Base-by-base conservation (phyloP, 2,329 filamentous ascomycete species). In the Phialophora verrucosa region DNA sequence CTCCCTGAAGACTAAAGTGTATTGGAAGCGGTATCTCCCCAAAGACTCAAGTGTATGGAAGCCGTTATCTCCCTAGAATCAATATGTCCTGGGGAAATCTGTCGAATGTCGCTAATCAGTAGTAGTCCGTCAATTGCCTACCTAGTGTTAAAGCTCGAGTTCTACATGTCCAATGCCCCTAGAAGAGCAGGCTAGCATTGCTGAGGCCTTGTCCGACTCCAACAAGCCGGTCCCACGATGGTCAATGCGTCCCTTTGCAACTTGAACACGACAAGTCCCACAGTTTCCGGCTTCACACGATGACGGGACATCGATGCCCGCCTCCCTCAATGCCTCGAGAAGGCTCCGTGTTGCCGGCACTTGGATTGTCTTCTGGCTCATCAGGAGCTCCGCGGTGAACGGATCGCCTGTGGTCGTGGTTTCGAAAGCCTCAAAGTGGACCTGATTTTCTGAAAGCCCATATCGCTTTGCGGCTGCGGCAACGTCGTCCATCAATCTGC, bases 101-200 rank as follows among this genome's bases (percentile, higher is more conserved):
- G 35, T 38, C 11, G 35, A 38, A 11, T 38, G 35, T 38, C 6
- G 35, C 11, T 38, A 38, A 11, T 38, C 35, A 38, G 35, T 14
- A 38, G 35, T 38, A 38, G 35, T 38, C 35, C 12, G 35, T 38
- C 35, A 14, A 38, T 38, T 38, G 35, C 11, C 35, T 38, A 38
- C 35, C 35, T 14, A 38, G 11, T 14, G 35, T 38, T 11, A 58
- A 42, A 58, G 55, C 55, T 58, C 55, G 44, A 58, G 55, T 58
- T 58, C 55, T 58, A 58, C 44, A 42, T 58, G 55, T 42, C 55
- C 55, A 58, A 58, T 58, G 31, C 55, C 55, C 44, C 55, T 38
- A 42, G 55, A 58, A 27, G 55, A 58, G 35, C 55, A 58, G 35
- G 55, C 55, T 58, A 58, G 35, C 55, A 58, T 58, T 44, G 55